Evolutionary conservation across 768 basidiomycete species (phyloP).

Genomic region (Tylopilus cervinicoccineus): DNA sequence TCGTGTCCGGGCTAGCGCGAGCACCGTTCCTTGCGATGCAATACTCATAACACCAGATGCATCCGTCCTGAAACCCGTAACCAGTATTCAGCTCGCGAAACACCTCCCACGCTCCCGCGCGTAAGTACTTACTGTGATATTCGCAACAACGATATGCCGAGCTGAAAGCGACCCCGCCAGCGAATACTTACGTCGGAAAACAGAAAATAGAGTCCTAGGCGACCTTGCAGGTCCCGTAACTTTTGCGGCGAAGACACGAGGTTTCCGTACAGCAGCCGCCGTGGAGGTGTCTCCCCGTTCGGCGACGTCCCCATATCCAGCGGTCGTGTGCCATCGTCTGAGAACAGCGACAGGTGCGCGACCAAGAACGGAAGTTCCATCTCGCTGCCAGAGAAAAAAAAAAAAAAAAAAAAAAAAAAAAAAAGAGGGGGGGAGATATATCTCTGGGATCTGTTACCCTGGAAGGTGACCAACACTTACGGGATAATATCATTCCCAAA

Average conservation of each 20-base stretch:
- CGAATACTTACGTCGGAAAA: slow-evolving; percentile 91
- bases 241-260: slow-evolving; percentile 80
- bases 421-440: too few species aligned
- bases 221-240: slow-evolving; percentile 76
- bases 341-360: slow-evolving; percentile 74
- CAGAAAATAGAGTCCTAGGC: slow-evolving; percentile 79
- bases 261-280: slow-evolving; percentile 76
- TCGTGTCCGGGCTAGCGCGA: slow-evolving; percentile 70
- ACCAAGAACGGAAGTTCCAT: slow-evolving; percentile 85
- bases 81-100: slow-evolving; percentile 13
- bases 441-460: slow-evolving; percentile 22
- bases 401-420: too few species aligned
- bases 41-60: slow-evolving; percentile 47
- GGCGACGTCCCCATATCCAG: slow-evolving; percentile 64
- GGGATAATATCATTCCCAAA: slow-evolving; percentile 70
- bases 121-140: slow-evolving; percentile 71
- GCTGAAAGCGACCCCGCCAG: slow-evolving; percentile 68
- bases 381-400: slow-evolving; percentile 49
- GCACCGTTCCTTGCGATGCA: slow-evolving; percentile 56
- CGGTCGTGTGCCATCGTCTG: slow-evolving; percentile 58
- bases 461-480: slow-evolving; percentile 48
- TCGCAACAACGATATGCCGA: slow-evolving; percentile 69
- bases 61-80: slow-evolving; percentile 39
- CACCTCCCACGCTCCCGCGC: slow-evolving; percentile 11
- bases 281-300: slow-evolving; percentile 38